phyloP scores from a whole-genome alignment of 257 asterid species.

The Fraxinus excelsior region DNA sequence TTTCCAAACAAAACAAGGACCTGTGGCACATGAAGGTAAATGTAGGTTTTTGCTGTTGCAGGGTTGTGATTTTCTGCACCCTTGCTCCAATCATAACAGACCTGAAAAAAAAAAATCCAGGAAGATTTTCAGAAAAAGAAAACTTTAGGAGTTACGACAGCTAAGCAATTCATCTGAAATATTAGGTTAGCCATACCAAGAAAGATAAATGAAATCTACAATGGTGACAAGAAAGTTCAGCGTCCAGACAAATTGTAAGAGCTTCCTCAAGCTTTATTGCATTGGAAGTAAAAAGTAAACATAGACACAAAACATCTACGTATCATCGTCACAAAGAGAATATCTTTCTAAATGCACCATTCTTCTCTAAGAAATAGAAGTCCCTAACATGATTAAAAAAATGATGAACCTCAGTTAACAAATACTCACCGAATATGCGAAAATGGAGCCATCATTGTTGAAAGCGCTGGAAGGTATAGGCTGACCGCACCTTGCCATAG shows the following conservation, averaged over 20 bases:
- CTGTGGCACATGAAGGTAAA: conserved; percentile 82
- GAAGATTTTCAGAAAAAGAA: background rate
- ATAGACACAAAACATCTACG: background rate
- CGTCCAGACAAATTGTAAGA: background rate
- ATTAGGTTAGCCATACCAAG: background rate
- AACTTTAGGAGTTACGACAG: background rate
- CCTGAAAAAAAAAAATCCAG: conserved; percentile 34
- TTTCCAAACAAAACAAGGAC: conserved; percentile 30
- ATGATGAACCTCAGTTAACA: conserved; percentile 3
- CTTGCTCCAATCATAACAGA: conserved; percentile 97
- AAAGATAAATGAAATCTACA: too few species aligned
- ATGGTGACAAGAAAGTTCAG: background rate
- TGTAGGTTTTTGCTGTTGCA: conserved; percentile 68
- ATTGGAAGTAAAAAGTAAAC: background rate
- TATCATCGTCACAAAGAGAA: background rate
- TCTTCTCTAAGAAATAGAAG: background rate
- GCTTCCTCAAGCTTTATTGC: background rate
- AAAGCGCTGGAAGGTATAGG: conserved; percentile 84
- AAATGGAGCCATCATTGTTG: conserved; percentile 88
- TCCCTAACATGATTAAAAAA: background rate
- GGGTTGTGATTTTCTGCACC: conserved; percentile 99
- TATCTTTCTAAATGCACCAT: background rate
- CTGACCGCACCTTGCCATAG: conserved; percentile 80
- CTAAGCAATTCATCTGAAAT: background rate
- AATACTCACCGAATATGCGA: conserved; percentile 72